phyloP scores from a whole-genome alignment of 208 protist species.

The Endotrypanum monterogeii region DNA sequence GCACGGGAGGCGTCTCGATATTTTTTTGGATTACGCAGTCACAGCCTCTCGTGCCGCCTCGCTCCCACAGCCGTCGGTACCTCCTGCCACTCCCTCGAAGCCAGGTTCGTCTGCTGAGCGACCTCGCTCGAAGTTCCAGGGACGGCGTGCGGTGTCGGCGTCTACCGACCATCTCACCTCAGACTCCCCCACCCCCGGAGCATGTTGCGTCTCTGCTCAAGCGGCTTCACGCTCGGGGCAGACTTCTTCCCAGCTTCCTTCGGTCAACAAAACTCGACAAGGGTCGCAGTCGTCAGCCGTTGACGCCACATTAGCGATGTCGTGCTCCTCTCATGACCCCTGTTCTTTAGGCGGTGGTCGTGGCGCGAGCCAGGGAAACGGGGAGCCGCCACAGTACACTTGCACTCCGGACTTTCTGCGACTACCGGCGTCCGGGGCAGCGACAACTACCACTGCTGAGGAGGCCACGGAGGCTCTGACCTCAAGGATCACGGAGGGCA shows the following conservation, averaged over 20 bases:
- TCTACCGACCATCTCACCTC: not conserved
- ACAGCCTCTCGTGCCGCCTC: not conserved
- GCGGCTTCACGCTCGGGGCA: not conserved
- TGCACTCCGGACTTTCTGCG: constrained; percentile 33
- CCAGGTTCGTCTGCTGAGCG: not conserved
- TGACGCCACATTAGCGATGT: not conserved
- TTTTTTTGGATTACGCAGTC: too few relatives aligned
- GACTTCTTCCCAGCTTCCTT: not conserved
- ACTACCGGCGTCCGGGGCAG: not conserved
- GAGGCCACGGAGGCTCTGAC: not conserved
- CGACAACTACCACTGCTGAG: not conserved
- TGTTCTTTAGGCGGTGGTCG: not conserved
- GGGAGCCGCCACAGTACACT: too few relatives aligned
- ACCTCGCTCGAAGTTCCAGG: not conserved
- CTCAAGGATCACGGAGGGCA: not conserved
- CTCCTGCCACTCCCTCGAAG: not conserved
- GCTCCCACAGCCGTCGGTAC: not conserved
- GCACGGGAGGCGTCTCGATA: not conserved
- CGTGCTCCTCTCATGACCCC: not conserved
- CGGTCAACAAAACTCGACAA: not conserved
- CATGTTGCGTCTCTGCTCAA: not conserved
- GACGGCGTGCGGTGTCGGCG: not conserved
- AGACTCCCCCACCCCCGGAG: not conserved
- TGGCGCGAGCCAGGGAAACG: too few relatives aligned
- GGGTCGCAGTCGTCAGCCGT: not conserved